A percentile compares a stretch with the other conserved stretches of the same genome.
phyloP scores from a whole-genome alignment of 768 basidiomycete genomes.

The Lentinus brumalis region DNA sequence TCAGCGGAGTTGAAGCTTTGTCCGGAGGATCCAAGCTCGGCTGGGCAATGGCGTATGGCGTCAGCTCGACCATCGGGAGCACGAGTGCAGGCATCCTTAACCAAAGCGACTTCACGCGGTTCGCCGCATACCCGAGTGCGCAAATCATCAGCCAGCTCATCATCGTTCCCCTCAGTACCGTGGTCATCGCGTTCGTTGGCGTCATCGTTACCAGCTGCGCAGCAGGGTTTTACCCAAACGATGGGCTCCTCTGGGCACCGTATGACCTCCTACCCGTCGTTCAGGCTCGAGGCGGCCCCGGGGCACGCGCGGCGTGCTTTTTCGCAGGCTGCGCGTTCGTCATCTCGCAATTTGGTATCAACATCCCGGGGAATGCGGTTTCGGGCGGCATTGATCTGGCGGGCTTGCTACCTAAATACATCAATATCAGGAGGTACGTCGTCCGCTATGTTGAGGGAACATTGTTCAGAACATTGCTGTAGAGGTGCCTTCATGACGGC shows the following conservation, averaged over 20 bases:
- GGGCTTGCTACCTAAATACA: constrained; percentile 41
- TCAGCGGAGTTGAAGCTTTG: constrained; percentile 11
- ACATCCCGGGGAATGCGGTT: constrained; percentile 26
- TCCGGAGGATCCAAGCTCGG: constrained; percentile 10
- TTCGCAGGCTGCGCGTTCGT: constrained; percentile 25
- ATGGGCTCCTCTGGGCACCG: constrained; percentile 26
- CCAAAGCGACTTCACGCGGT: constrained; percentile 27
- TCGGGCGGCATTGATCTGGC: constrained; percentile 39
- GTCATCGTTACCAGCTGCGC: constrained; percentile 24
- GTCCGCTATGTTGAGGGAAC: too few species aligned
- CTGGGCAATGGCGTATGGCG: constrained; percentile 24
- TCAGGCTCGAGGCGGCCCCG: constrained; percentile 17
- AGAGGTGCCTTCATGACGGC: constrained; percentile 40
- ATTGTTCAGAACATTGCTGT: background rate
- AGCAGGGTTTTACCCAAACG: constrained; percentile 22
- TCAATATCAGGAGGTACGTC: constrained; percentile 42
- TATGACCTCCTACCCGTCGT: constrained; percentile 23
- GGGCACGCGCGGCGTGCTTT: constrained; percentile 27
- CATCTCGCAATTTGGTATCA: constrained; percentile 25
- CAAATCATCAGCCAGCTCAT: constrained; percentile 18
- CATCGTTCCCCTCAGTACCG: constrained; percentile 17
- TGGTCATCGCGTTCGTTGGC: constrained; percentile 20
- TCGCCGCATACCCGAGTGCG: constrained; percentile 12
- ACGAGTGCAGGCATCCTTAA: constrained; percentile 26
- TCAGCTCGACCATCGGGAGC: constrained; percentile 23